Percentiles rank a stretch among this genome's conserved stretches.
phyloP scores from a whole-genome alignment of 768 basidiomycete genomes.

The Suillus alpinus region DNA sequence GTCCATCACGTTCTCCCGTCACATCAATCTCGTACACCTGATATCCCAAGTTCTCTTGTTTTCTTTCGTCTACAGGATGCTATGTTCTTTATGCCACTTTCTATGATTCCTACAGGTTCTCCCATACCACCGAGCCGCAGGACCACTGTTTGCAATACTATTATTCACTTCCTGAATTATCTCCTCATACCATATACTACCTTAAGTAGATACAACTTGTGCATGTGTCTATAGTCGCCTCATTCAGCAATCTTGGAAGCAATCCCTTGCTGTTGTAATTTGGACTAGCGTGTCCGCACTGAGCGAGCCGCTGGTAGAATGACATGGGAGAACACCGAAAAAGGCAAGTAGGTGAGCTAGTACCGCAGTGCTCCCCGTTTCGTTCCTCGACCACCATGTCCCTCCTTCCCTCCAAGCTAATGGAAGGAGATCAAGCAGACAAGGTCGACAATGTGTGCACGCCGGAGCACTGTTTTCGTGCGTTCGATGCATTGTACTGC shows the following conservation, averaged over 20 bases:
- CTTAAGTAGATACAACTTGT: slow-evolving; percentile 35
- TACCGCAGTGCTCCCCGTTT: slow-evolving; percentile 10
- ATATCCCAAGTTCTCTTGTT: slow-evolving; percentile 8
- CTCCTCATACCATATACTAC: slow-evolving; percentile 40
- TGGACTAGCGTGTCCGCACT: not conserved
- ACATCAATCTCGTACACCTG: slow-evolving; percentile 1
- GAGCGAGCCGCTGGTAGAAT: not conserved
- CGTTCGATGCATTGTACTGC: slow-evolving; percentile 82
- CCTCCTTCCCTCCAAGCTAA: slow-evolving; percentile 51
- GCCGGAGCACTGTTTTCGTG: slow-evolving; percentile 76
- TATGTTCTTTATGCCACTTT: slow-evolving; percentile 27
- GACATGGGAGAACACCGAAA: slow-evolving; percentile 18
- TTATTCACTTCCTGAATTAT: slow-evolving; percentile 36
- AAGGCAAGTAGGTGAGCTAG: slow-evolving; percentile 18
- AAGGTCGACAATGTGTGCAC: slow-evolving; percentile 51
- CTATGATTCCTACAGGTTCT: slow-evolving; percentile 20
- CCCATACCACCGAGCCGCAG: slow-evolving; percentile 19
- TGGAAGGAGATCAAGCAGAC: slow-evolving; percentile 37
- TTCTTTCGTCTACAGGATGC: slow-evolving; percentile 17
- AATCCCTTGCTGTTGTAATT: slow-evolving; percentile 3
- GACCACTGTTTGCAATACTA: slow-evolving; percentile 17
- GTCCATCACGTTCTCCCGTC: slow-evolving; percentile 5
- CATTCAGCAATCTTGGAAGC: slow-evolving; percentile 7
- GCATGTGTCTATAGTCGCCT: slow-evolving; percentile 32
- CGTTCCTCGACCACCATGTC: slow-evolving; percentile 44